These are phyloP conservation scores for Cadophora sp. DNA, from an alignment of 2,329 filamentous ascomycete species.

Conservation along the genomic window DNA sequence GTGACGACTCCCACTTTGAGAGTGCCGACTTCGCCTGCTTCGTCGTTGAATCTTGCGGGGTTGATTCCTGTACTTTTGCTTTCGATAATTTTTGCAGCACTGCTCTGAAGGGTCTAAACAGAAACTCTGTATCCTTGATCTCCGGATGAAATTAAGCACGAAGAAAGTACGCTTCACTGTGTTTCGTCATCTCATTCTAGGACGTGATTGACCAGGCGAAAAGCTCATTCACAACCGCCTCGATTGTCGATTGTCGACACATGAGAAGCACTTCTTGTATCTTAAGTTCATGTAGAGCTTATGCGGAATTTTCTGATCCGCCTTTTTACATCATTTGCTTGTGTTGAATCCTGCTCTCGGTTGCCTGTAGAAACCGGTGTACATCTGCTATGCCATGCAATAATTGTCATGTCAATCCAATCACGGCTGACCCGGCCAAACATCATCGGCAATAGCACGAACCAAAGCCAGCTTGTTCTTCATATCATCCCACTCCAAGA, in stretches of 20 bases:
- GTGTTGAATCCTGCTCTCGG: background rate
- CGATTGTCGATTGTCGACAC: background rate
- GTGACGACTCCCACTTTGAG: conserved; percentile 2
- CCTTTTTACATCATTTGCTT: background rate
- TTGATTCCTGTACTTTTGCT: background rate
- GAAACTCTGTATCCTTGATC: background rate
- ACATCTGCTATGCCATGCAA: background rate
- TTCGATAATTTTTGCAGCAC: background rate
- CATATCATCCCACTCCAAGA: conserved; percentile 74
- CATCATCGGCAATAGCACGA: conserved; percentile 73
- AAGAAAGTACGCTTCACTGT: background rate
- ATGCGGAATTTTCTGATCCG: background rate
- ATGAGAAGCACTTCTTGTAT: background rate
- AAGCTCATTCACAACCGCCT: too few relatives aligned
- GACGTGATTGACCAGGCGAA: background rate
- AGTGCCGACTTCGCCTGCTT: conserved; percentile 8
- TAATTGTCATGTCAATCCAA: background rate
- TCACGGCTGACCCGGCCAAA: conserved; percentile 59
- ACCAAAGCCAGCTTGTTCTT: conserved; percentile 76
- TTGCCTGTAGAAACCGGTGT: background rate
- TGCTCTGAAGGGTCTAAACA: background rate
- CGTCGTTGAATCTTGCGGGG: conserved; percentile 1
- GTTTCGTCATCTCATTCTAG: background rate
- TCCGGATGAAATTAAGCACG: background rate
- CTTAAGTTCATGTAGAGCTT: background rate